Conservation (phyloP, 2,329 filamentous ascomycete species). For the Trichophyton mentagrophytes region DNA sequence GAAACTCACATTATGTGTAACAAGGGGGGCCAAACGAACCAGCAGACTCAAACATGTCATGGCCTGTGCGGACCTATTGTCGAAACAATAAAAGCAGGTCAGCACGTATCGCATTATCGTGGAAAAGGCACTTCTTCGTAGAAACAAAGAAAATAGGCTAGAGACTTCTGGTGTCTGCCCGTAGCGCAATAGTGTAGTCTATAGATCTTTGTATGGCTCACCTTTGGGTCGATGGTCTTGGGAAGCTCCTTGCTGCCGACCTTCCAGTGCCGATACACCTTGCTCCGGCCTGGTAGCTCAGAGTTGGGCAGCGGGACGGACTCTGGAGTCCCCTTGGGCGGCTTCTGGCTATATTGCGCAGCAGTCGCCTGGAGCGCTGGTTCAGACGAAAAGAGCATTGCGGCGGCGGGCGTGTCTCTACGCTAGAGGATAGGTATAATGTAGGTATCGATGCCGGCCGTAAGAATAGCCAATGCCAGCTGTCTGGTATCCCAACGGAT, state of each 20-base stretch:
- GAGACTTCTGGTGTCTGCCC: no score
- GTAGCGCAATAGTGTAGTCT: no score
- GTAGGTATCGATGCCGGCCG: neutral
- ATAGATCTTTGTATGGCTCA: conserved; percentile 20
- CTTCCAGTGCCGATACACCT: conserved; percentile 73
- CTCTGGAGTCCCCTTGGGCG: conserved; percentile 64
- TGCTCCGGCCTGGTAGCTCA: conserved; percentile 56
- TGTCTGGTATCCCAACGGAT: no score
- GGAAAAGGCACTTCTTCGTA: neutral
- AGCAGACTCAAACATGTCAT: conserved; percentile 67
- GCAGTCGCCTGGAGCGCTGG: conserved; percentile 1
- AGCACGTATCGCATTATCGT: neutral
- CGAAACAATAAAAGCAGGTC: neutral
- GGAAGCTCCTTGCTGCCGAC: conserved; percentile 56
- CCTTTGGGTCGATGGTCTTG: conserved; percentile 55
- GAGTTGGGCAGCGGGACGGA: conserved; percentile 65
- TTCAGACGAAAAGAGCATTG: conserved; percentile 11
- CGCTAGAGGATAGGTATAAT: neutral
- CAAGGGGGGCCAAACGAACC: conserved; percentile 21
- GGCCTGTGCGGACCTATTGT: conserved; percentile 48
- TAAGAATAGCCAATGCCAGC: neutral
- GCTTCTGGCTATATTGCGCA: conserved; percentile 31
- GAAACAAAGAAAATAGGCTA: no score
- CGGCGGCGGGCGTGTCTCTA: neutral
- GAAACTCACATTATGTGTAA: conserved; percentile 7